Base-by-base conservation (phyloP, 305 asterid species). In the Fraxinus sp. region DNA sequence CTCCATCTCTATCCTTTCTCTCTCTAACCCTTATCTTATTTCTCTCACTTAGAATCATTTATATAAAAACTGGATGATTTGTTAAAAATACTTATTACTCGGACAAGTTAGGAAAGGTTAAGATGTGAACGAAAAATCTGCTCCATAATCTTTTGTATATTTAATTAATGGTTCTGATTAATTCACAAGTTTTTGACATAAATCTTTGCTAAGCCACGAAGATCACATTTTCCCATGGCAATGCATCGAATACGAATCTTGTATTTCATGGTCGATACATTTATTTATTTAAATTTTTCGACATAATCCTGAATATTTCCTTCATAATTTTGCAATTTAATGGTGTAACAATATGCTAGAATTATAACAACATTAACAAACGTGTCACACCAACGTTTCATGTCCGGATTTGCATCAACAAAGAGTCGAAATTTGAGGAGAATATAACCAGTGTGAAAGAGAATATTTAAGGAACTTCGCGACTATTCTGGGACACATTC, bases 1-100 rank as follows among this genome's bases (percentile, higher is more conserved):
- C 82, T 89, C 91, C 90, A 87, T 89, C 84, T 79, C 83, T 84
- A 80, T 80, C 77, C 43, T 24, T n/a, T 41, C 1, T 18, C 37
- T 68, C 37, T 68, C 75, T 68, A 11, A 68, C 39, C 13, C 18
- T 35, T 7, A 37, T 1, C 10, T 13, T 28, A 28, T 32, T 26
- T 11, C 14, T 2, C 13, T 66, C 5, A 2, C n/a, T 26, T 26
- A 3, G 5, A 4, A 13, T 68, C 39, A 68, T 13, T 3, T 30
- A 28, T 28, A 13, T 68, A 1, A 11, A 5, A 68, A 68, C 36
- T 28, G 7, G 39, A 68, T 26, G 39, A 68, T 28, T 28, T 28
- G 75, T 28, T 68, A 22, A 18, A 62, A 62, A 9, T 59, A 68
- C 75, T 28, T 26, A 28, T 28, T 68, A 68, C 75, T 26, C 75